Evolutionary conservation across 805 yeast genomes (phyloP).

Genomic region (Danielia oregonensis): DNA sequence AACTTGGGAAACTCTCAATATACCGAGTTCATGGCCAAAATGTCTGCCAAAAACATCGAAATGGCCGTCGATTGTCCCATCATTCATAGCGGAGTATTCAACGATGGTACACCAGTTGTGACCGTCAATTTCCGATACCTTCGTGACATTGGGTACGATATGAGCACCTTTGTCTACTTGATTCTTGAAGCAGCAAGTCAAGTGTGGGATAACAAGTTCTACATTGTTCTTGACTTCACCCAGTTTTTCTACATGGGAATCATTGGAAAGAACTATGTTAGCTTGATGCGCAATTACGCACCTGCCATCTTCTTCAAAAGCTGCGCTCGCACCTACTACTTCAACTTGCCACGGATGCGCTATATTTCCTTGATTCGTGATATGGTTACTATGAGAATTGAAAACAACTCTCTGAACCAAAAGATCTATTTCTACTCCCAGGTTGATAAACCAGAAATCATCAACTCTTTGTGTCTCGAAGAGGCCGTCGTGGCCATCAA

Average conservation of each 20-base stretch:
- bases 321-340: conserved; percentile 52
- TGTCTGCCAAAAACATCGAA: conserved; percentile 52
- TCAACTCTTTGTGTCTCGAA: conserved; percentile 33
- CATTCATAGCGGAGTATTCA: conserved; percentile 60
- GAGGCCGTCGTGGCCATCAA: conserved; percentile 30
- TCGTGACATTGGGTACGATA: conserved; percentile 33
- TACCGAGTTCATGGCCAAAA: conserved; percentile 71
- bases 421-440: conserved; percentile 30
- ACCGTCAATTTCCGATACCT: conserved; percentile 44
- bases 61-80: conserved; percentile 40
- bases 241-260: conserved; percentile 39
- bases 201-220: conserved; percentile 67
- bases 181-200: conserved; percentile 62
- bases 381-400: conserved; percentile 17
- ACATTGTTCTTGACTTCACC: conserved; percentile 66
- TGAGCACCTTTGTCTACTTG: conserved; percentile 54
- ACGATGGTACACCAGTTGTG: conserved; percentile 70
- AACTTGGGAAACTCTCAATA: conserved; percentile 48
- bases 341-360: conserved; percentile 40
- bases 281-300: conserved; percentile 39
- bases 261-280: conserved; percentile 26
- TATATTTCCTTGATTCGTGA: conserved; percentile 19
- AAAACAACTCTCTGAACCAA: conserved; percentile 15
- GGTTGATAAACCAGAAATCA: conserved; percentile 30
- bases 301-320: conserved; percentile 51